These are phyloP conservation scores for Curvularia lunata DNA, from an alignment of 2,329 filamentous ascomycete genomes.

Conservation along the genomic window DNA sequence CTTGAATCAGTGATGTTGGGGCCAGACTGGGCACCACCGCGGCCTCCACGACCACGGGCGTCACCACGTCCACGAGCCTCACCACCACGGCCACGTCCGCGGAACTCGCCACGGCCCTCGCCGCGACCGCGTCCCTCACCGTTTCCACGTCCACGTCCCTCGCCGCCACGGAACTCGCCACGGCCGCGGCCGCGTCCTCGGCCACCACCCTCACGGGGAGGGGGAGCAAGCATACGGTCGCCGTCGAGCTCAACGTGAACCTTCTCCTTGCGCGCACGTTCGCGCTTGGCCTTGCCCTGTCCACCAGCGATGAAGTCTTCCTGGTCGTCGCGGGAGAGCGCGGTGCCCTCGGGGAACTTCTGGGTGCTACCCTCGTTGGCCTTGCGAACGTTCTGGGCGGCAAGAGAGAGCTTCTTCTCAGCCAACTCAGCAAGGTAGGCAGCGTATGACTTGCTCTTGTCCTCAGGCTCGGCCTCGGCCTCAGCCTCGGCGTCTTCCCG, in stretches of 20 bases:
- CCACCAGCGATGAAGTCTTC: constrained; percentile 75
- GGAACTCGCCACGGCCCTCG: constrained; percentile 56
- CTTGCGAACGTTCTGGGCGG: constrained; percentile 76
- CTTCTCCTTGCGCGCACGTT: constrained; percentile 93
- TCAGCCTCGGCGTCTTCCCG: constrained; percentile 48
- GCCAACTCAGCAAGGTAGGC: constrained; percentile 82
- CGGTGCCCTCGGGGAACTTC: constrained; percentile 90
- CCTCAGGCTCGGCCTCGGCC: constrained; percentile 67
- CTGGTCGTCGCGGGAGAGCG: constrained; percentile 64
- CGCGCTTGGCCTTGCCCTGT: constrained; percentile 77
- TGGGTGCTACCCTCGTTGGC: constrained; percentile 93
- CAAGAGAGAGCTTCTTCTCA: constrained; percentile 77
- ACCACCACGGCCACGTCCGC: constrained; percentile 54
- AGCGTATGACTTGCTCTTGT: constrained; percentile 88
- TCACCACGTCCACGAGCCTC: constrained; percentile 55
- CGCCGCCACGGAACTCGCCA: constrained; percentile 62
- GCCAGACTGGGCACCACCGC: constrained; percentile 46
- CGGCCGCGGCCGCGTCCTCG: constrained; percentile 59
- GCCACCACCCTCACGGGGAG: constrained; percentile 58
- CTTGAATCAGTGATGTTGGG: constrained; percentile 59
- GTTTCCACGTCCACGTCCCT: constrained; percentile 60
- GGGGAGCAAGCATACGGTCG: constrained; percentile 59
- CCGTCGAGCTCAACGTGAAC: constrained; percentile 86
- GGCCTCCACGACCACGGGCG: constrained; percentile 59
- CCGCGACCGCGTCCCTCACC: constrained; percentile 56